These are phyloP conservation scores for Aspergillus fructus DNA, from an alignment of 2,329 filamentous ascomycete genomes.

Conservation along the genomic window DNA sequence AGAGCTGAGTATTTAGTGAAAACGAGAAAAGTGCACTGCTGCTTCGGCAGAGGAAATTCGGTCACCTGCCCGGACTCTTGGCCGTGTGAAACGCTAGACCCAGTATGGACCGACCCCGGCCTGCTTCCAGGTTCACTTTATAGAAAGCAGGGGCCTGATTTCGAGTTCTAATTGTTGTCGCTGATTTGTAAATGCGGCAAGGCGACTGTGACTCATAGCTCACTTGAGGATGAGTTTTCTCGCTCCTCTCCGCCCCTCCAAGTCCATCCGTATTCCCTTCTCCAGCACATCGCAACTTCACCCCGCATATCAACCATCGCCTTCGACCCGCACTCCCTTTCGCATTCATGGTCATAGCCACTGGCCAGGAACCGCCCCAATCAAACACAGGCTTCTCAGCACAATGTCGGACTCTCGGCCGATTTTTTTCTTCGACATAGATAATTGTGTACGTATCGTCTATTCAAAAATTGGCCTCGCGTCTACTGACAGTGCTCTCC, in stretches of 20 bases:
- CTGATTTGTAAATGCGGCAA: background rate
- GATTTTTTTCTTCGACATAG: slow-evolving; percentile 84
- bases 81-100: slow-evolving; percentile 18
- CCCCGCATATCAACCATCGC: background rate
- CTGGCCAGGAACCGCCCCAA: slow-evolving; percentile 22
- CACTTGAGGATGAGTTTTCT: background rate
- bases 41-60: slow-evolving; percentile 9
- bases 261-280: background rate
- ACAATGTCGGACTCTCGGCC: slow-evolving; percentile 43
- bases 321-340: slow-evolving; percentile 4
- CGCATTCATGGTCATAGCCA: slow-evolving; percentile 12
- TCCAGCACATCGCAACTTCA: background rate
- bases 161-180: background rate
- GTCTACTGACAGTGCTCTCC: slow-evolving; percentile 13
- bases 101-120: slow-evolving; percentile 4
- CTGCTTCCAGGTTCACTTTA: background rate
- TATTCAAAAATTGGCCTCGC: background rate
- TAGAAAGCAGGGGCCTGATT: background rate
- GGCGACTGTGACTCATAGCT: slow-evolving; percentile 1
- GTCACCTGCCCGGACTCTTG: slow-evolving; percentile 6
- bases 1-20: background rate
- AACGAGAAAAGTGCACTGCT: background rate
- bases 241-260: background rate
- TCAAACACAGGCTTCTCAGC: slow-evolving; percentile 12
- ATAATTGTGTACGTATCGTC: slow-evolving; percentile 72